Base-by-base conservation (phyloP, 129 eudicot species). In the Pulicaria dysenterica region DNA sequence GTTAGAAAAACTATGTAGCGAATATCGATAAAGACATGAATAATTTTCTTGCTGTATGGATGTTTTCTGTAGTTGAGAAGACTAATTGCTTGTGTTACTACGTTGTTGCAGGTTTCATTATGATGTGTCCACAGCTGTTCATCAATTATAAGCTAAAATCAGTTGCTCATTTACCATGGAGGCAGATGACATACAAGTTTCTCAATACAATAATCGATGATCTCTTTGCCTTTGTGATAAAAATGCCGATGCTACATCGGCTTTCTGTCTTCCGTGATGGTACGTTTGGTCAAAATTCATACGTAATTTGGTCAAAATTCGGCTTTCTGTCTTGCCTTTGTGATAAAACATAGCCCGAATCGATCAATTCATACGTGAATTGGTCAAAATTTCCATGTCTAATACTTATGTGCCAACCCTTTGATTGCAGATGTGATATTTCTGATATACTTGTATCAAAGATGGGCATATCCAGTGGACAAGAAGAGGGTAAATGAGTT, bases 231-330 rank as follows among this genome's bases (percentile, higher is more conserved):
- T 90, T 94, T 43, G 98, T 94, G n/a, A 94, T 94, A 4, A 94
- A 94, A 79, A 94, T 94, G 98, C 98, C 98, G 49, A 50, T 77
- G 41, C 86, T 94, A 3, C 98, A 94, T 83, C 88, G 98, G 31
- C 96, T 94, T 37, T 94, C 98, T 64, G 98, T 94, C 76, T 94
- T 94, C 93, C 98, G 98, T 72, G 98, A 94, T 67, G 98, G 98
- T 94, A 63, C 72, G 95, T 81, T 66, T 46, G 63, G 41, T n/a
- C n/a, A n/a, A n/a, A n/a, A n/a, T n/a, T n/a, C n/a, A n/a, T n/a
- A n/a, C n/a, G n/a, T n/a, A n/a, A n/a, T n/a, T n/a, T n/a, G n/a
- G n/a, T n/a, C n/a, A n/a, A n/a, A n/a, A n/a, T n/a, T n/a, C n/a
- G n/a, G n/a, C n/a, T n/a, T n/a, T n/a, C n/a, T n/a, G n/a, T n/a